Percentiles rank a stretch among this genome's conserved stretches.
Evolutionary conservation across 2,329 filamentous ascomycete species (phyloP).

Genomic region (Fusarium sp.): DNA sequence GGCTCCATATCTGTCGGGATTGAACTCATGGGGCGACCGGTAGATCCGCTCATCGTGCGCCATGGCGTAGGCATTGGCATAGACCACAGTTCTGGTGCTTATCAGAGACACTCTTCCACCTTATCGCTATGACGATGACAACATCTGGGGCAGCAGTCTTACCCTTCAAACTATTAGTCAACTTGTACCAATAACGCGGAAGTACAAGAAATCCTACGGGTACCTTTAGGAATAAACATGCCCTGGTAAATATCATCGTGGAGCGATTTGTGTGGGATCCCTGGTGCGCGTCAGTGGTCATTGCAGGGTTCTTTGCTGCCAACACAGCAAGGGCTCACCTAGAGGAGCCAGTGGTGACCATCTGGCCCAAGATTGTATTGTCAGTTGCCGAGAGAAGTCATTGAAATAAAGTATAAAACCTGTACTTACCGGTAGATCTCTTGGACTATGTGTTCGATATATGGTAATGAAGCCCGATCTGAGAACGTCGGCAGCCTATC

Average conservation of each 20-base stretch:
- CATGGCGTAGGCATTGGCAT: conserved; percentile 62
- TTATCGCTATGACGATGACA: conserved; percentile 12
- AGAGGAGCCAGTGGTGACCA: conserved; percentile 63
- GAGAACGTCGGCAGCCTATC: conserved; percentile 62
- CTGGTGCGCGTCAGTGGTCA: conserved; percentile 37
- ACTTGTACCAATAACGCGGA: background rate
- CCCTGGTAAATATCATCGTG: conserved; percentile 71
- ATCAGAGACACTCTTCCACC: conserved; percentile 34
- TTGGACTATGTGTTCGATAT: conserved; percentile 62
- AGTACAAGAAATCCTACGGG: background rate
- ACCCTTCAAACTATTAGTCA: conserved; percentile 41
- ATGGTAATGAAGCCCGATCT: conserved; percentile 61
- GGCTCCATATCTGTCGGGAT: conserved; percentile 63
- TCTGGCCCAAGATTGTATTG: conserved; percentile 31
- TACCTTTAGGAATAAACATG: conserved; percentile 70
- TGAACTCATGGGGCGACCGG: conserved; percentile 59
- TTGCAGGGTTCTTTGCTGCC: conserved; percentile 9
- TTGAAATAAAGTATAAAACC: background rate
- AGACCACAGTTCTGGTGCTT: conserved; percentile 54
- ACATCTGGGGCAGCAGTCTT: conserved; percentile 10
- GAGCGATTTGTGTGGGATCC: conserved; percentile 69
- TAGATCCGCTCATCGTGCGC: conserved; percentile 60
- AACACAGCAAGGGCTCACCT: conserved; percentile 49
- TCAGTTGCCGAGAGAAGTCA: conserved; percentile 4
- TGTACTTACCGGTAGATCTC: conserved; percentile 58